Evolutionary conservation across 1,139 yeast genomes (phyloP).

Genomic region (Magnusiomyces clavatus): DNA sequence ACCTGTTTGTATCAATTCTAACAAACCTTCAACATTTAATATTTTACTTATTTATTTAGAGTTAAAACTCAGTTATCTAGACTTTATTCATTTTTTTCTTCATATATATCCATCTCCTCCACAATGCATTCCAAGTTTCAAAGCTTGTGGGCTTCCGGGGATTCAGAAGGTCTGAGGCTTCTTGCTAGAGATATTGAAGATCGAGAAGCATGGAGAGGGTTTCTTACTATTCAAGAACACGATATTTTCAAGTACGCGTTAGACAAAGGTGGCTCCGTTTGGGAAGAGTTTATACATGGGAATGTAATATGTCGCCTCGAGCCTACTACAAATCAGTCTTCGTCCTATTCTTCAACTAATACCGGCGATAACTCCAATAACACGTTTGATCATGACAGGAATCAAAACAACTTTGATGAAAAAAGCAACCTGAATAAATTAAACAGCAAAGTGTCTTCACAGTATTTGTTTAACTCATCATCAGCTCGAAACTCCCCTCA

Average conservation of each 20-base stretch:
- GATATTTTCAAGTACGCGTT: conserved; percentile 30
- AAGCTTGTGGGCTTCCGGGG: conserved; percentile 31
- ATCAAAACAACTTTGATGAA: background rate
- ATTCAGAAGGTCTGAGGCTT: conserved; percentile 28
- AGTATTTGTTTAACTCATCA: background rate
- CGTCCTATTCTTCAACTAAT: background rate
- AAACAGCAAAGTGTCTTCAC: background rate
- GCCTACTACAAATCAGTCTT: conserved; percentile 6
- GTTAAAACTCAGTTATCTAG: too few species aligned
- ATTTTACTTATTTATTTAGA: too few species aligned
- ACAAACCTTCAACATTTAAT: too few species aligned
- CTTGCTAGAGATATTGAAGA: conserved; percentile 34
- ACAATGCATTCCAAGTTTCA: conserved; percentile 12
- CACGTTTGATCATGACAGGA: background rate
- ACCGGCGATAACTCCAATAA: background rate
- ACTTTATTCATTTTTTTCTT: too few species aligned
- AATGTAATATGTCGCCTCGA: conserved; percentile 24
- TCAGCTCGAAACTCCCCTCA: conserved; percentile 7
- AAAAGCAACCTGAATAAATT: background rate
- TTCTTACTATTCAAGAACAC: conserved; percentile 33
- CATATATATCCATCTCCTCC: too few species aligned
- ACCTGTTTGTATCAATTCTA: too few species aligned
- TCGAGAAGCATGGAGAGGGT: conserved; percentile 35
- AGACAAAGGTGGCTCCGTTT: conserved; percentile 27
- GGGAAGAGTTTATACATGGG: conserved; percentile 32